Percentiles rank a stretch among this genome's conserved stretches.
These are phyloP conservation scores for Pisolithus tinctorius DNA, from an alignment of 768 basidiomycete species.

Conservation along the genomic window DNA sequence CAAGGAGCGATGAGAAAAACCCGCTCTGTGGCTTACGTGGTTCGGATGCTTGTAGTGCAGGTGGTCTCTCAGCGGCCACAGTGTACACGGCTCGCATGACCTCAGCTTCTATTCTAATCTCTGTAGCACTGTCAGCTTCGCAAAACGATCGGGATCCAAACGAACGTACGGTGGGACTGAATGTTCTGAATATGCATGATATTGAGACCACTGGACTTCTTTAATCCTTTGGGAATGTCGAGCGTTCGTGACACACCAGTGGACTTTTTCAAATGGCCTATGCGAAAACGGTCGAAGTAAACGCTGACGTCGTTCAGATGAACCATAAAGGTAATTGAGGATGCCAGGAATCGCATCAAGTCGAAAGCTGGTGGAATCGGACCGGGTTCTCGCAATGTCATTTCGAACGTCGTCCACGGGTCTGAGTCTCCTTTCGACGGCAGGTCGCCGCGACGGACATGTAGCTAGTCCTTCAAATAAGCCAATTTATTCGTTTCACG, in stretches of 20 bases:
- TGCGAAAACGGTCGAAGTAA: conserved; percentile 71
- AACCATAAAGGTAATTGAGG: conserved; percentile 90
- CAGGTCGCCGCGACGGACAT: conserved; percentile 71
- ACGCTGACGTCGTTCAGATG: conserved; percentile 71
- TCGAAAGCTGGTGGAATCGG: conserved; percentile 82
- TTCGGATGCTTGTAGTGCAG: conserved; percentile 27
- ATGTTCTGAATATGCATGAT: conserved; percentile 67
- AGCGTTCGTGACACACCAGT: conserved; percentile 45
- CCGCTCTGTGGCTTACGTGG: conserved; percentile 28
- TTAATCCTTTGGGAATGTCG: conserved; percentile 50
- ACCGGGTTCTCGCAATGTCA: conserved; percentile 75
- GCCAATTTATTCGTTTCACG: neutral
- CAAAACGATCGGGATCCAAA: conserved; percentile 1
- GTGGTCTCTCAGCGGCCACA: conserved; percentile 54
- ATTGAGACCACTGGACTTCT: conserved; percentile 44
- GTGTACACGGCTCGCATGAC: conserved; percentile 77
- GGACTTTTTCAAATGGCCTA: conserved; percentile 61
- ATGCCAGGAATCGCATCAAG: conserved; percentile 82
- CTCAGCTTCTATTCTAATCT: conserved; percentile 68
- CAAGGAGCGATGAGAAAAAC: conserved; percentile 40
- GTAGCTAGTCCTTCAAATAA: conserved; percentile 43
- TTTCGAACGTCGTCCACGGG: conserved; percentile 84
- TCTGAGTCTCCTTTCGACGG: conserved; percentile 32
- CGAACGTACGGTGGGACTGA: conserved; percentile 51
- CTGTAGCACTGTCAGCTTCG: conserved; percentile 31